These are phyloP conservation scores for Blepharisma stoltei DNA, from an alignment of 73 alveolate species.

Conservation along the genomic window DNA sequence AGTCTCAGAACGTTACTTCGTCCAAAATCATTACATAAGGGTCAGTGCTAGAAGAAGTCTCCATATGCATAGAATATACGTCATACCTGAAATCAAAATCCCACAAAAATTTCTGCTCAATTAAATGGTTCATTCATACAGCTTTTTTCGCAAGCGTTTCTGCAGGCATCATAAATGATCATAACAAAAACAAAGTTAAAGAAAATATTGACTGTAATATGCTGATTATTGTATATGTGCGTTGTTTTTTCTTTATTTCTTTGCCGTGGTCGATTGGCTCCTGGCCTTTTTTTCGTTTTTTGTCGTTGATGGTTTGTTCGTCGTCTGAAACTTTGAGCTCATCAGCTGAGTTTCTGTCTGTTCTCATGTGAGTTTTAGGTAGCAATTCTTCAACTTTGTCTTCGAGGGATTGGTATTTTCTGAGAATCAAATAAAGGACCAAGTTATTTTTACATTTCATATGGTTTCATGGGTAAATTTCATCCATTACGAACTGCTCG, in stretches of 20 bases:
- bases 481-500: background rate
- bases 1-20: too few relatives aligned
- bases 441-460: background rate
- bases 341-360: background rate
- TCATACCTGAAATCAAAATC: background rate
- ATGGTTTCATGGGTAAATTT: conserved; percentile 1
- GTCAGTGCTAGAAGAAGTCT: too few relatives aligned
- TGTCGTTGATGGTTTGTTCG: background rate
- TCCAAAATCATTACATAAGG: too few relatives aligned
- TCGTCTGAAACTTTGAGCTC: background rate
- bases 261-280: background rate
- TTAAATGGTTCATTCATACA: background rate
- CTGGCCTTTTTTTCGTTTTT: too few relatives aligned
- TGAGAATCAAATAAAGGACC: background rate
- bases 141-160: background rate
- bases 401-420: background rate
- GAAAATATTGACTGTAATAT: background rate
- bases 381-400: background rate
- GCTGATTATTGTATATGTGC: background rate
- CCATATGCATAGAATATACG: too few relatives aligned
- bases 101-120: background rate
- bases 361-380: background rate
- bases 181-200: background rate
- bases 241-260: background rate
- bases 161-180: background rate